phyloP scores from a whole-genome alignment of 2,329 filamentous ascomycete species.

The Trichoderma lentiforme region DNA sequence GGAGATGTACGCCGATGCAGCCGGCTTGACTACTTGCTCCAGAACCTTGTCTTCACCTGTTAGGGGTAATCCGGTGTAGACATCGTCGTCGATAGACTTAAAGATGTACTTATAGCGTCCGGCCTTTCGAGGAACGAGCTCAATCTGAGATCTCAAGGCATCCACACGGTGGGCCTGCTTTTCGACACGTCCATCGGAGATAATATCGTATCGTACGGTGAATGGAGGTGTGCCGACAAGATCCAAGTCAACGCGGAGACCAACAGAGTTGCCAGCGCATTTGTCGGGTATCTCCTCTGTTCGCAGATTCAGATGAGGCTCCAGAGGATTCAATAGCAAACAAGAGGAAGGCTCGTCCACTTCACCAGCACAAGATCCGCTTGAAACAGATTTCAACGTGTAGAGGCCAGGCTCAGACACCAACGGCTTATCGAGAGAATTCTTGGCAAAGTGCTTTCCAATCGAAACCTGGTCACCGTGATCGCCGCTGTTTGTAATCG shows the following conservation, averaged over 20 bases:
- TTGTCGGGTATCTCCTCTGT: constrained; percentile 87
- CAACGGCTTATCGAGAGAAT: constrained; percentile 57
- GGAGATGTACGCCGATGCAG: constrained; percentile 73
- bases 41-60: constrained; percentile 61
- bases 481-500: constrained; percentile 66
- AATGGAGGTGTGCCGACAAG: constrained; percentile 92
- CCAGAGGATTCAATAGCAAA: constrained; percentile 82
- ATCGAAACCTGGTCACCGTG: constrained; percentile 58
- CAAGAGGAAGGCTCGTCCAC: constrained; percentile 94
- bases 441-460: constrained; percentile 60
- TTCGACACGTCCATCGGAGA: constrained; percentile 56
- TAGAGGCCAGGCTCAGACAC: constrained; percentile 83
- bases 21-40: constrained; percentile 89
- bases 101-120: constrained; percentile 88
- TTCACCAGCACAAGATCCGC: constrained; percentile 79
- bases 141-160: constrained; percentile 78
- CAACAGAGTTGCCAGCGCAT: constrained; percentile 90
- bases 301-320: constrained; percentile 72
- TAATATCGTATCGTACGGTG: constrained; percentile 71
- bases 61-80: constrained; percentile 69
- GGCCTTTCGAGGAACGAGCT: constrained; percentile 75
- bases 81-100: constrained; percentile 71
- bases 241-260: constrained; percentile 82
- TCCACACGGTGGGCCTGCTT: constrained; percentile 56
- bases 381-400: constrained; percentile 74